These are phyloP conservation scores for Liquidambar formosana DNA, from an alignment of 164 flowering plant genomes.

Conservation along the genomic window DNA sequence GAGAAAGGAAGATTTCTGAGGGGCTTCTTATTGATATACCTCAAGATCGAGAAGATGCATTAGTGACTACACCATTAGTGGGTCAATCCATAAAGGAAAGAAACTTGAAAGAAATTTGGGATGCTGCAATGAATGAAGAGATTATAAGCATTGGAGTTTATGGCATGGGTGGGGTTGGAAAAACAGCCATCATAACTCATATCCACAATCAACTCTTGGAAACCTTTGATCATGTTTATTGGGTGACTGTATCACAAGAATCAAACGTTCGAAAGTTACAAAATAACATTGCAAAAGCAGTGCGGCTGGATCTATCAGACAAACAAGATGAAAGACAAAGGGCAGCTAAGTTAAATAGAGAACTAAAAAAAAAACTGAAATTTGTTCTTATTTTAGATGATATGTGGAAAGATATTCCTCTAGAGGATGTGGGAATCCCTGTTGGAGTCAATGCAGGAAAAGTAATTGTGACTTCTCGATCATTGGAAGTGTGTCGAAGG, in stretches of 20 bases:
- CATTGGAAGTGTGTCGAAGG: not conserved
- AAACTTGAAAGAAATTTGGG: not conserved
- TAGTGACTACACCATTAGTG: not conserved
- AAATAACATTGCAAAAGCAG: not conserved
- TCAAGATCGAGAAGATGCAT: not conserved
- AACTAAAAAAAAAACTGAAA: not conserved
- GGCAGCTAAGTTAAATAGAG: not conserved
- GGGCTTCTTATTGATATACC: too few relatives aligned
- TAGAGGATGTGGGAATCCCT: slow-evolving; percentile 2
- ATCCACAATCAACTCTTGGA: not conserved
- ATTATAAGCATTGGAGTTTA: not conserved
- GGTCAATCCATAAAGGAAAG: not conserved
- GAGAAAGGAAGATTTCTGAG: too few relatives aligned
- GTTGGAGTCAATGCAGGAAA: not conserved
- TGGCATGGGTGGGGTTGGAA: slow-evolving; percentile 4
- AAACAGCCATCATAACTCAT: not conserved
- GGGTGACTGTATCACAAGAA: not conserved
- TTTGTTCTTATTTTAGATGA: not conserved
- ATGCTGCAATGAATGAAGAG: not conserved
- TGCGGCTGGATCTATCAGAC: not conserved
- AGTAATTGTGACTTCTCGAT: not conserved
- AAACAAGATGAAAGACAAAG: not conserved
- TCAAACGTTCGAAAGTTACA: not conserved
- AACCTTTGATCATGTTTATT: not conserved
- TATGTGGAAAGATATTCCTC: not conserved